Evolutionary conservation across 441 rosid genomes (phyloP).

Genomic region (Gossypium schwendimanii): DNA sequence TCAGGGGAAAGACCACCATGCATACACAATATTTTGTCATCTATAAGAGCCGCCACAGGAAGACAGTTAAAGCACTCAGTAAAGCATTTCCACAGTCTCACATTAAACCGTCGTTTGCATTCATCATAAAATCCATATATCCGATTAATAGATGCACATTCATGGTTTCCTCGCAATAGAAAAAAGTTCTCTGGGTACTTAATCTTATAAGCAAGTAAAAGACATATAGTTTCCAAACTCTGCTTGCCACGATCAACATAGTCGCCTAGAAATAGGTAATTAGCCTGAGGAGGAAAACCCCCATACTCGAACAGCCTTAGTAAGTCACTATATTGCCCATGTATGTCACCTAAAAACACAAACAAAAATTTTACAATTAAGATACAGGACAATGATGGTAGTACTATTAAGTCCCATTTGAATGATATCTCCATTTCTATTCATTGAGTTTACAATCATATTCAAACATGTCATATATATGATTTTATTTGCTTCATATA

Average conservation of each 20-base stretch:
- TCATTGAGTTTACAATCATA: background rate
- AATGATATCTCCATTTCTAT: background rate
- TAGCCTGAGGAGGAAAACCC: slow-evolving; percentile 81
- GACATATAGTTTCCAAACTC: slow-evolving; percentile 88
- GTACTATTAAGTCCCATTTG: background rate
- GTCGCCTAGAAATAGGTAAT: slow-evolving; percentile 81
- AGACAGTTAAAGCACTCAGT: background rate
- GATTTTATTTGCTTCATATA: background rate
- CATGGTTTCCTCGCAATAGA: slow-evolving; percentile 38
- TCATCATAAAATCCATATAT: slow-evolving; percentile 4
- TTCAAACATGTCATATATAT: background rate
- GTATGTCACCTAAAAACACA: slow-evolving; percentile 66
- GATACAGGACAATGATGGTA: background rate
- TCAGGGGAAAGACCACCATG: slow-evolving; percentile 1
- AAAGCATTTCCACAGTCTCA: background rate
- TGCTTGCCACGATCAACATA: slow-evolving; percentile 94
- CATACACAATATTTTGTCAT: background rate
- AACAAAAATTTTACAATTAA: slow-evolving; percentile 8
- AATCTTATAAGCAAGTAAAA: slow-evolving; percentile 79
- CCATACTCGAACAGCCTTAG: slow-evolving; percentile 88
- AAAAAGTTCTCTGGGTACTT: slow-evolving; percentile 89
- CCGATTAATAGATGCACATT: slow-evolving; percentile 5
- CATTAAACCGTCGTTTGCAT: slow-evolving; percentile 1
- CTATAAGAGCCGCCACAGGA: slow-evolving; percentile 2
- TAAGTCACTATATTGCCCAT: slow-evolving; percentile 87